Evolutionary conservation across 495 filamentous ascomycete species (phyloP).

Genomic region (Lepidopterella palustris): DNA sequence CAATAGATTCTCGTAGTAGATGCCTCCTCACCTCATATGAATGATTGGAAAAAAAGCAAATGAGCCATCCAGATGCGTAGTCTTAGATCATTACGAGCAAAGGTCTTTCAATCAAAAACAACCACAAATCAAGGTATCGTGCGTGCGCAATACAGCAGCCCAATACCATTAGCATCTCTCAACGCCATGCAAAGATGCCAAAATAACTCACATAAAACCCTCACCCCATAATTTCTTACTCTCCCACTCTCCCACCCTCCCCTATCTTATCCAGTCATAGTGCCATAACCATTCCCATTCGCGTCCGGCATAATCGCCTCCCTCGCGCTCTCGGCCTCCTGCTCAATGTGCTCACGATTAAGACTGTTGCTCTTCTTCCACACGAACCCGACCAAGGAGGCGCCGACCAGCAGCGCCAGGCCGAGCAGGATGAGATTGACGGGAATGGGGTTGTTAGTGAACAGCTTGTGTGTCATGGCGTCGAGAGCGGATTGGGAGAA

Average conservation of each 20-base stretch:
- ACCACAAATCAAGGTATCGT: no score
- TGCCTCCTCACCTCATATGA: neutral
- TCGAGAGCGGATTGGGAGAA: constrained; percentile 82
- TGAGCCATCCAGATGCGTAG: neutral
- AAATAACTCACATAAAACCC: neutral
- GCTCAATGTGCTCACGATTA: constrained; percentile 31
- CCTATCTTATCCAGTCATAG: constrained; percentile 1
- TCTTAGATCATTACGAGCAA: no score
- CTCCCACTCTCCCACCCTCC: neutral
- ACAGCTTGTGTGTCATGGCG: constrained; percentile 66
- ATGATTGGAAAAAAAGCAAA: neutral
- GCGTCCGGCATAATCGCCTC: constrained; percentile 36
- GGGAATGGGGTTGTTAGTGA: constrained; percentile 65
- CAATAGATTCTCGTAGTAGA: neutral
- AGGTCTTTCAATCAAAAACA: no score
- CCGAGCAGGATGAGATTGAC: constrained; percentile 66
- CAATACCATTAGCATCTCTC: no score
- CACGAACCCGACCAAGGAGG: constrained; percentile 35
- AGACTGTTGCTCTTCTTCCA: constrained; percentile 31
- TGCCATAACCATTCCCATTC: constrained; percentile 18
- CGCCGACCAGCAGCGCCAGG: constrained; percentile 47
- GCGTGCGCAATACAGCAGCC: no score
- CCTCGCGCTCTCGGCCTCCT: constrained; percentile 36
- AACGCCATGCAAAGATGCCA: neutral
- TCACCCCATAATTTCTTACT: neutral